A percentile compares a stretch with the other conserved stretches of the same genome.
Conservation (phyloP, 768 basidiomycete genomes). For the Psilocybe cyanescens region DNA sequence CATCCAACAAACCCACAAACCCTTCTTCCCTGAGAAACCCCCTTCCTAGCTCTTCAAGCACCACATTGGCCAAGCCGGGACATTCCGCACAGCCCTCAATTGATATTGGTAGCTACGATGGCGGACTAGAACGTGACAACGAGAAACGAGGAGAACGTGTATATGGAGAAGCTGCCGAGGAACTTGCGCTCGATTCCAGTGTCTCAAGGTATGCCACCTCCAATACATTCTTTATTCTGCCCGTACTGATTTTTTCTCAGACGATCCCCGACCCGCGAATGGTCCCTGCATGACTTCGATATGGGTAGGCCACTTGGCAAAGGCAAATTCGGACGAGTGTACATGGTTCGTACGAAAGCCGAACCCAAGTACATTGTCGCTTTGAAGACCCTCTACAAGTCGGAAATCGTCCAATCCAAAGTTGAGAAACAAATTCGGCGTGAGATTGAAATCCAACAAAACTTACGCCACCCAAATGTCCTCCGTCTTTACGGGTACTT, state of each 20-base stretch:
- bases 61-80: constrained; percentile 20
- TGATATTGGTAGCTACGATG: constrained; percentile 93
- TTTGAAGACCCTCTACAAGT: constrained; percentile 96
- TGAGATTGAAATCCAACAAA: constrained; percentile 98
- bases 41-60: constrained; percentile 16
- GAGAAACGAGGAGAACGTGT: constrained; percentile 78
- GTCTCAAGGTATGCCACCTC: constrained; percentile 55
- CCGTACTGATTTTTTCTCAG: constrained; percentile 33
- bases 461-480: constrained; percentile 93
- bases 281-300: constrained; percentile 86
- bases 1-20: constrained; percentile 36
- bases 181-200: constrained; percentile 87
- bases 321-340: constrained; percentile 98
- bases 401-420: constrained; percentile 87
- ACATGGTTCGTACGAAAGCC: constrained; percentile 94
- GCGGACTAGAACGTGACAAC: constrained; percentile 92
- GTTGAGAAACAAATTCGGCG: constrained; percentile 97
- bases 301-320: constrained; percentile 98
- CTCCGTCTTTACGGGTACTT: constrained; percentile 96
- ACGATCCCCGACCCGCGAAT: constrained; percentile 77
- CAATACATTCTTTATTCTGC: neutral
- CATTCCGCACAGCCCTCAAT: constrained; percentile 40
- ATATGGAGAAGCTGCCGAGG: constrained; percentile 76
- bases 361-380: constrained; percentile 93
- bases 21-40: constrained; percentile 51